phyloP scores from a whole-genome alignment of 2,329 filamentous ascomycete genomes.

The Akanthomyces dipterigenus region DNA sequence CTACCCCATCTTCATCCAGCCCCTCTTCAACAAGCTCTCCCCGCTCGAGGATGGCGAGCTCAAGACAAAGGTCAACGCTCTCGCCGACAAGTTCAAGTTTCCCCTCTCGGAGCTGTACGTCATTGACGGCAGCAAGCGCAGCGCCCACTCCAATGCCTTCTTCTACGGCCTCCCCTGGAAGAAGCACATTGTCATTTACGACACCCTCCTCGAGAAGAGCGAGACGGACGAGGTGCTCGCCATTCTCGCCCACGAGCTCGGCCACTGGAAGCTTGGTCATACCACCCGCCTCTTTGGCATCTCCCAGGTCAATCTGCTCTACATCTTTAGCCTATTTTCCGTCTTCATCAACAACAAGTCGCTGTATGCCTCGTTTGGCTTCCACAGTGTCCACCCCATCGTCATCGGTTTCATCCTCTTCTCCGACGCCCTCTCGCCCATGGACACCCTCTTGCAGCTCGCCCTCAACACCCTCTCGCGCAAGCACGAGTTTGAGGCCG shows the following conservation, averaged over 20 bases:
- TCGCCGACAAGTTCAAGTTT: conserved; percentile 81
- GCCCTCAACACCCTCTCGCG: conserved; percentile 93
- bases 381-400: conserved; percentile 74
- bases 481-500: conserved; percentile 93
- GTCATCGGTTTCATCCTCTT: conserved; percentile 97
- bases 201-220: conserved; percentile 94
- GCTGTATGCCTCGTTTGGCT: conserved; percentile 87
- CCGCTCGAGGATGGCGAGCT: conserved; percentile 81
- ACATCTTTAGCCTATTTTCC: conserved; percentile 93
- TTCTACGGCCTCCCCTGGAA: conserved; percentile 99
- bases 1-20: conserved; percentile 89
- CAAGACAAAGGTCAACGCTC: conserved; percentile 78
- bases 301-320: conserved; percentile 85
- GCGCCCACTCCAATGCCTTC: conserved; percentile 83
- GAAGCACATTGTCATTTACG: conserved; percentile 99
- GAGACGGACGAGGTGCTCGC: conserved; percentile 88
- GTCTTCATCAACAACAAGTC: conserved; percentile 95
- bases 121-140: conserved; percentile 85
- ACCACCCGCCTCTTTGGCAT: conserved; percentile 88
- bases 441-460: conserved; percentile 91
- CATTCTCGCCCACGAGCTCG: conserved; percentile 89
- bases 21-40: conserved; percentile 96
- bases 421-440: conserved; percentile 89
- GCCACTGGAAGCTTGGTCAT: conserved; percentile 94
- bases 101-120: conserved; percentile 89